phyloP scores from a whole-genome alignment of 1,284 basidiomycete species.

The Cystobasidium slooffiae region DNA sequence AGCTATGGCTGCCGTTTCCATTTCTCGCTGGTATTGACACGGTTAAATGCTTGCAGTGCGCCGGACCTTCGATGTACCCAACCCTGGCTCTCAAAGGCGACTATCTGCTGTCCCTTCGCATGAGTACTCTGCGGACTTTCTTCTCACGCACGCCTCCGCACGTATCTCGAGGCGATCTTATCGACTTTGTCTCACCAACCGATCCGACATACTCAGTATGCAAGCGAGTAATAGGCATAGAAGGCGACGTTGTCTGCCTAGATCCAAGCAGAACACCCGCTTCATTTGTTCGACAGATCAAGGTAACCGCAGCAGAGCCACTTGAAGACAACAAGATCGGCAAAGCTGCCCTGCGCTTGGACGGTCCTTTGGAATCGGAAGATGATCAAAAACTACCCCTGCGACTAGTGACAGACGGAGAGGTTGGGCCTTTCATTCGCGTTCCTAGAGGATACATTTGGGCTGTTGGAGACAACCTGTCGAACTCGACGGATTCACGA shows the following conservation, averaged over 20 bases:
- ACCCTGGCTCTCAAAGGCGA: conserved; percentile 44
- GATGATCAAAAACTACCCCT: conserved; percentile 41
- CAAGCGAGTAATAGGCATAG: conserved; percentile 87
- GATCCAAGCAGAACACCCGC: conserved; percentile 68
- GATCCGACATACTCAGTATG: conserved; percentile 74
- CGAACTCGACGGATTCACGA: conserved; percentile 82
- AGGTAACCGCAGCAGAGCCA: background rate
- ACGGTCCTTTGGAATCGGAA: conserved; percentile 13
- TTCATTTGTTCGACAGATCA: conserved; percentile 16
- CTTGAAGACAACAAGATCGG: conserved; percentile 2
- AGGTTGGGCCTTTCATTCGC: conserved; percentile 48
- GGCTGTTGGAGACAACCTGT: conserved; percentile 88
- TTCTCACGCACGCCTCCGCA: conserved; percentile 46
- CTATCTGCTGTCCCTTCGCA: conserved; percentile 45
- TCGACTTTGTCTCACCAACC: conserved; percentile 75
- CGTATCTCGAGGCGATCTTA: conserved; percentile 72
- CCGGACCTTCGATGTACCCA: conserved; percentile 52
- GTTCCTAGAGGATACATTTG: conserved; percentile 66
- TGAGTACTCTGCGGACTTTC: conserved; percentile 48
- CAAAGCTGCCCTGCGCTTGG: background rate
- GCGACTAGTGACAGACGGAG: conserved; percentile 7
- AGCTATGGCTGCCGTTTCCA: no score
- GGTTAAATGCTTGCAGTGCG: conserved; percentile 43
- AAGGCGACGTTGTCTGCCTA: conserved; percentile 85
- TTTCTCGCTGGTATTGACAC: no score